Evolutionary conservation across 495 filamentous ascomycete species (phyloP).

Genomic region (Lasiosphaeria miniovina): DNA sequence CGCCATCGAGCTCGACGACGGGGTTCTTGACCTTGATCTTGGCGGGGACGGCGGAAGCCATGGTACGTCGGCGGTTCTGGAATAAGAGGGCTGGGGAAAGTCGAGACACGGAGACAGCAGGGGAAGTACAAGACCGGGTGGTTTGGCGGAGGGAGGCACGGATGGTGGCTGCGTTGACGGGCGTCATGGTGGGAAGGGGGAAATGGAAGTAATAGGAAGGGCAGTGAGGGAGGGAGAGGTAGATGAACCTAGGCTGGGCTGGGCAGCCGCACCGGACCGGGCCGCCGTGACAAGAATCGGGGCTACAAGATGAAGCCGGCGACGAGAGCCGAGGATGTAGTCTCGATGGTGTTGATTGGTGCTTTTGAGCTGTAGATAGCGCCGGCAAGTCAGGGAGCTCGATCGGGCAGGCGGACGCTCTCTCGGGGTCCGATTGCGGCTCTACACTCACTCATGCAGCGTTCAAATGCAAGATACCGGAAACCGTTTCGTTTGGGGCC

Average conservation of each 20-base stretch:
- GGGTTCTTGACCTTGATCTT: conserved; percentile 99
- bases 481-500: no score
- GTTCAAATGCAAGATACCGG: no score
- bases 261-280: conserved; percentile 25
- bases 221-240: background rate
- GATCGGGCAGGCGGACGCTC: background rate
- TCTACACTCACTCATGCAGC: background rate
- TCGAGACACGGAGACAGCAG: conserved; percentile 12
- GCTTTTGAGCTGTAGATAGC: conserved; percentile 11
- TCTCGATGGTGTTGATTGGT: conserved; percentile 15
- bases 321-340: conserved; percentile 29
- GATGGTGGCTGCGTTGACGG: conserved; percentile 27
- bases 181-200: conserved; percentile 26
- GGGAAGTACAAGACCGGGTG: conserved; percentile 20
- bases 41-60: conserved; percentile 34
- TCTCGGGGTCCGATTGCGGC: background rate
- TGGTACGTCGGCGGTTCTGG: conserved; percentile 35
- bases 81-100: conserved; percentile 24
- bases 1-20: conserved; percentile 93
- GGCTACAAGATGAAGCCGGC: conserved; percentile 18
- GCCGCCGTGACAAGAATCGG: conserved; percentile 13
- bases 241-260: conserved; percentile 3
- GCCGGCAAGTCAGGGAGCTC: conserved; percentile 2
- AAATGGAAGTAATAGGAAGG: background rate
- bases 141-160: conserved; percentile 29